Base-by-base conservation (phyloP, 768 basidiomycete genomes). In the Dentipellis fragilis region DNA sequence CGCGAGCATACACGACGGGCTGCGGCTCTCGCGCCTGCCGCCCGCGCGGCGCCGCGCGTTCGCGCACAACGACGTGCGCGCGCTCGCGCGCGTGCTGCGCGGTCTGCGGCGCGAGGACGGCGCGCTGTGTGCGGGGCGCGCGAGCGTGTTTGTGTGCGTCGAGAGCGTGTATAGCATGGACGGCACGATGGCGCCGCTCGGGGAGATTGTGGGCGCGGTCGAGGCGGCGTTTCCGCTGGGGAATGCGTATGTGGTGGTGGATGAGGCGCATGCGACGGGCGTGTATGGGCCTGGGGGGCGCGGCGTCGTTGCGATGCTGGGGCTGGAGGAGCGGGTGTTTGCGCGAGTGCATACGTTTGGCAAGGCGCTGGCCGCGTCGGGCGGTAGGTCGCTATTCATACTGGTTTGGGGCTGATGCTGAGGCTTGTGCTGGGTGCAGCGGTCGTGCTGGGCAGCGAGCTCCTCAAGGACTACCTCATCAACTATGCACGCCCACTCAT, bases 111-210 rank as follows among this genome's bases (percentile, higher is more conserved):
- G 65, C 2, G 71, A 73, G 48, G 65, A 68, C n/a, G 64, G 67
- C 0, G 69, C 64, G 38, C 62, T 83, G 14, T 62, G 59, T 54
- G 57, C 61, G 0, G 81, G 80, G 0, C 66, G 70, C 23, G 59
- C 59, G 37, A 84, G 73, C 61, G 69, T 89, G 3, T 96, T 94
- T 64, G 68, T 98, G 11, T 84, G 90, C 0, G 84, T 96, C 7
- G 95, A 98, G 74, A 85, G 83, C 38, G 68, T 97, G 47, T 97
- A 97, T 62, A 89, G 86, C 55, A 98, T 98, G 95, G 95, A 98
- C 61, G 95, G 95, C 12, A 95, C 93, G 23, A 78, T 95, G 57
- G 77, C 87, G 0, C 93, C 92, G 0, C 73, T 98, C 29, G 53
- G 53, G 14, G 79, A 80, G 45, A 83, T 96, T 49, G 79, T 85